These are phyloP conservation scores for Termitomyces sp. DNA, from an alignment of 768 basidiomycete species.

Conservation along the genomic window DNA sequence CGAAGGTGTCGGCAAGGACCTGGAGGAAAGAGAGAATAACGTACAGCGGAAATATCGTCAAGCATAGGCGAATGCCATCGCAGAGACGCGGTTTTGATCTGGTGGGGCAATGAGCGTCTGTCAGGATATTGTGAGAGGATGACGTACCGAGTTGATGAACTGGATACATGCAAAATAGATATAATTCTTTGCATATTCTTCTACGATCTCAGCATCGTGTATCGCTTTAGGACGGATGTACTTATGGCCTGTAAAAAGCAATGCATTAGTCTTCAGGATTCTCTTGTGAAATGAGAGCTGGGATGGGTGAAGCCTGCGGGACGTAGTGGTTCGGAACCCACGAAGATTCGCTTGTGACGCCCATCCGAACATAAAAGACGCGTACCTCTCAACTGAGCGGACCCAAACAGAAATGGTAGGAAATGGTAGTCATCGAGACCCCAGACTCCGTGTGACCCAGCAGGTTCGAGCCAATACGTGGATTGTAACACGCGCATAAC, in stretches of 20 bases:
- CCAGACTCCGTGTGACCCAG: slow-evolving; percentile 99
- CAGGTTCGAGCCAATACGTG: slow-evolving; percentile 96
- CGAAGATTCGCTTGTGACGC: background rate
- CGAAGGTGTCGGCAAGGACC: background rate
- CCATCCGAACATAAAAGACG: too few relatives aligned
- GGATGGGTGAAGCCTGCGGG: too few relatives aligned
- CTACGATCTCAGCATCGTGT: slow-evolving; percentile 86
- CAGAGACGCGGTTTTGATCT: slow-evolving; percentile 95
- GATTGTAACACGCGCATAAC: slow-evolving; percentile 88
- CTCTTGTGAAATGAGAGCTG: too few relatives aligned
- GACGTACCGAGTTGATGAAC: slow-evolving; percentile 88
- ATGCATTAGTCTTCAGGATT: too few relatives aligned
- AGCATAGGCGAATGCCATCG: slow-evolving; percentile 99
- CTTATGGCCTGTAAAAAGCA: slow-evolving; percentile 61
- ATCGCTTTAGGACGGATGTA: slow-evolving; percentile 90
- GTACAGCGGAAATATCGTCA: slow-evolving; percentile 89
- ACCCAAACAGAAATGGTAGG: slow-evolving; percentile 85
- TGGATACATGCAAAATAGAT: slow-evolving; percentile 96
- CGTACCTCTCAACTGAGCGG: slow-evolving; percentile 70
- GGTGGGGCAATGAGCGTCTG: background rate
- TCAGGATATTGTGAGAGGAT: background rate
- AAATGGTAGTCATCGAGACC: slow-evolving; percentile 98
- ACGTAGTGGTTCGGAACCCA: background rate
- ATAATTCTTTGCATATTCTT: slow-evolving; percentile 89
- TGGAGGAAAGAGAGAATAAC: slow-evolving; percentile 13